Percentiles rank a stretch among this genome's conserved stretches.
These are phyloP conservation scores for Suillus alpinus DNA, from an alignment of 768 basidiomycete genomes.

Conservation along the genomic window DNA sequence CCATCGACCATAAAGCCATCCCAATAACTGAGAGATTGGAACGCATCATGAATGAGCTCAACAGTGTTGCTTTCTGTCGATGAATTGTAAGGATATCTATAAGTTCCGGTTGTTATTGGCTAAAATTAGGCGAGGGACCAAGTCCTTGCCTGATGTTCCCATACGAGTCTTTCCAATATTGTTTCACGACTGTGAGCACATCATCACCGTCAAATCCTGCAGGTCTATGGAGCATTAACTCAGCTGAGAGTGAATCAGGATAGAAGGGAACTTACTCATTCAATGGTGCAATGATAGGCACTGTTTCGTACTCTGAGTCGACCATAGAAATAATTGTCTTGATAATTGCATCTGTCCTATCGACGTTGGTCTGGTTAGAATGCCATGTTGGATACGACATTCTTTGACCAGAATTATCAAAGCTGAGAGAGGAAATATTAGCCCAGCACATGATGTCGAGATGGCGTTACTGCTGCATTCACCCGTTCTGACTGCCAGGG, in stretches of 20 bases:
- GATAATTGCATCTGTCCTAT: constrained; percentile 48
- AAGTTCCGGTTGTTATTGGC: constrained; percentile 9
- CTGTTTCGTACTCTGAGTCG: constrained; percentile 49
- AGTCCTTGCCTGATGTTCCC: constrained; percentile 43
- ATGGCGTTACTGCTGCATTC: constrained; percentile 15
- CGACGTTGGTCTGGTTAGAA: constrained; percentile 38
- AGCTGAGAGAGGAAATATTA: constrained; percentile 38
- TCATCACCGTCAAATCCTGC: constrained; percentile 48
- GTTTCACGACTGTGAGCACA: constrained; percentile 43
- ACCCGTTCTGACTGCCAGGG: constrained; percentile 50
- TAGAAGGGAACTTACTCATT: constrained; percentile 45
- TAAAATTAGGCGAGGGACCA: constrained; percentile 35
- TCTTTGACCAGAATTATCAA: constrained; percentile 73
- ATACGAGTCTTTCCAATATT: constrained; percentile 64
- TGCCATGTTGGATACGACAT: constrained; percentile 58
- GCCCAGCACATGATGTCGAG: neutral
- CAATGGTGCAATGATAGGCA: constrained; percentile 64
- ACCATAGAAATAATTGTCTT: constrained; percentile 57
- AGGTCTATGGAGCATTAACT: constrained; percentile 22
- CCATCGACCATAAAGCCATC: constrained; percentile 34
- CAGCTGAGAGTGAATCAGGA: neutral
- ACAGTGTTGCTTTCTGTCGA: constrained; percentile 5
- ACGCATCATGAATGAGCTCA: constrained; percentile 1
- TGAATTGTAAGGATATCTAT: constrained; percentile 6
- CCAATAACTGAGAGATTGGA: constrained; percentile 38